Conservation (phyloP, 345 rosid genomes). For the Arabidopsis thaliana region TAIR10.1 NC_003076.8:20068001-20068500, state of each 20-base stretch:
- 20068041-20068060: background rate
- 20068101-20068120: background rate
- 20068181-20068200: slow-evolving; percentile 82
- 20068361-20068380: slow-evolving; percentile 45
- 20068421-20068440: slow-evolving; percentile 11
- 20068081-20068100: slow-evolving; percentile 23
- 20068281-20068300: slow-evolving; percentile 54
- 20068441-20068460: background rate
- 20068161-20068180: slow-evolving; percentile 42
- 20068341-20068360: background rate
- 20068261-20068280: slow-evolving; percentile 72
- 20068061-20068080: background rate
- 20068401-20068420: slow-evolving; percentile 15
- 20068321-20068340: background rate
- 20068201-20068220: slow-evolving; percentile 85
- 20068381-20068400: slow-evolving; percentile 2
- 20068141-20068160: slow-evolving; percentile 24
- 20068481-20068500: slow-evolving; percentile 21
- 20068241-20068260: slow-evolving; percentile 62
- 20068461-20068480: slow-evolving; percentile 23
- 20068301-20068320: slow-evolving; percentile 47
- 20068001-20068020: background rate
- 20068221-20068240: slow-evolving; percentile 79
- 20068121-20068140: background rate
- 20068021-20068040: background rate